A percentile compares a stretch with the other conserved stretches of the same genome.
phyloP scores from a whole-genome alignment of 352 stramenopile genomes.

The Aphanomyces invadans region DNA sequence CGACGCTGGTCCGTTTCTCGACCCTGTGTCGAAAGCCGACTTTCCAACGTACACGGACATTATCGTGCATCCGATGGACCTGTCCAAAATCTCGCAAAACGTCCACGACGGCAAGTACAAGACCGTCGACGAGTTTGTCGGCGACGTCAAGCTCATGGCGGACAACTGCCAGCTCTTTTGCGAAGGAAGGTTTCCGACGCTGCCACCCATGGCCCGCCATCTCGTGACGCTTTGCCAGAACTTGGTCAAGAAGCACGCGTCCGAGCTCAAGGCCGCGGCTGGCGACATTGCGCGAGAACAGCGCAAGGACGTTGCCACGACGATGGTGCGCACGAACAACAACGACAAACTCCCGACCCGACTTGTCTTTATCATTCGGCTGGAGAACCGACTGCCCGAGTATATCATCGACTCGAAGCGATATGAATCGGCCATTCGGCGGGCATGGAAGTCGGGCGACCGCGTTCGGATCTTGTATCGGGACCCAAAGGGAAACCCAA shows the following conservation, averaged over 20 bases:
- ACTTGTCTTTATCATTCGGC: slow-evolving; percentile 44
- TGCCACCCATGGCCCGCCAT: slow-evolving; percentile 64
- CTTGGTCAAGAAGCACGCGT: slow-evolving; percentile 57
- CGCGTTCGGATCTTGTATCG: slow-evolving; percentile 74
- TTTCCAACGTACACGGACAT: slow-evolving; percentile 83
- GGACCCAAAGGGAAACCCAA: slow-evolving; percentile 52
- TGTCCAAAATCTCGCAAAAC: slow-evolving; percentile 49
- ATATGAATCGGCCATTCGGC: slow-evolving; percentile 51
- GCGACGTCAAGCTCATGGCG: slow-evolving; percentile 59
- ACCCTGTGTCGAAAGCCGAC: slow-evolving; percentile 68
- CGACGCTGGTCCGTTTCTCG: slow-evolving; percentile 63
- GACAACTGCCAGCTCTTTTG: slow-evolving; percentile 78
- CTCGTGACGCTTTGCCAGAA: slow-evolving; percentile 55
- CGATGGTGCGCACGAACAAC: not conserved
- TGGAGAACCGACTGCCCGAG: slow-evolving; percentile 72
- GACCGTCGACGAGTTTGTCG: slow-evolving; percentile 42
- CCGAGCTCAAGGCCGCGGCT: slow-evolving; percentile 31
- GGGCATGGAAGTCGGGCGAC: slow-evolving; percentile 53
- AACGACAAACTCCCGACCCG: not conserved
- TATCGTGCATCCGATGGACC: slow-evolving; percentile 63
- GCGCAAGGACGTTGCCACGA: no score
- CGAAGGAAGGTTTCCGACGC: slow-evolving; percentile 62
- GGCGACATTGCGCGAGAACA: not conserved
- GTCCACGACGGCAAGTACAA: slow-evolving; percentile 51
- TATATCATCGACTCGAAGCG: slow-evolving; percentile 64